Evolutionary conservation across 1,284 basidiomycete genomes (phyloP), one percentile per base, ranked within the genome.

Genomic region (Ustilago bromivora): DNA sequence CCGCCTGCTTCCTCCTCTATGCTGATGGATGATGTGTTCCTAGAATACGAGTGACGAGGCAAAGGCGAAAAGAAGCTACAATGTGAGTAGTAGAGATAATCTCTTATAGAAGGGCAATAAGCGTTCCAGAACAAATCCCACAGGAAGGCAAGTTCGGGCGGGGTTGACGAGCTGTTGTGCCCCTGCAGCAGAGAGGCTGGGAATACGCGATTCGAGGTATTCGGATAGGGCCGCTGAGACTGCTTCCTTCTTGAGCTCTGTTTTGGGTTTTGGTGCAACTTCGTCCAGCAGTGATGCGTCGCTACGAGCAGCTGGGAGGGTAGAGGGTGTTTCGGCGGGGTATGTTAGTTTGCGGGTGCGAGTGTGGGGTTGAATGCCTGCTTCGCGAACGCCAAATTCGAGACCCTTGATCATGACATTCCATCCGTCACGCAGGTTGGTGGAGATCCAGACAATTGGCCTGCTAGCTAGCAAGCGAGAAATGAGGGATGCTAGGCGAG

Each of bases 391-490:
- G 23, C 75, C 70, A 19, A 67, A 73, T 19, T 66, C 69, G 15
- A 77, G 70, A 12, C 75, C 75, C 23, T 54, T 59, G 40, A 73
- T 73, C 66, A 77, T 77, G 17, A 73, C 61, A 36, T 62, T 67
- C 75, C 75, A 77, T 7, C 75, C 75, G 12, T 69, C 62, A n/a
- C 63, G 70, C 28, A 77, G n/a, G 34, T 77, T 70, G 43, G n/a
- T 58, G 35, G 70, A 60, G 15, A 77, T 28, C 75, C 75, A 77
- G 0, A 61, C 54, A 0, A 73, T n/a, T 1, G 75, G 75, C n/a
- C 56, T 61, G 38, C 59, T 66, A 17, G 31, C 46, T 6, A 76
- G 35, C 40, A 63, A 2, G 0, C 52, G 5, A 6, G 63, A 32
- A 12, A 71, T 4, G 4, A 66, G 10, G 0, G 65, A 61, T 11